Base-by-base conservation (phyloP, 169 alveolate genomes). In the Plasmodium cynomolgi region DNA sequence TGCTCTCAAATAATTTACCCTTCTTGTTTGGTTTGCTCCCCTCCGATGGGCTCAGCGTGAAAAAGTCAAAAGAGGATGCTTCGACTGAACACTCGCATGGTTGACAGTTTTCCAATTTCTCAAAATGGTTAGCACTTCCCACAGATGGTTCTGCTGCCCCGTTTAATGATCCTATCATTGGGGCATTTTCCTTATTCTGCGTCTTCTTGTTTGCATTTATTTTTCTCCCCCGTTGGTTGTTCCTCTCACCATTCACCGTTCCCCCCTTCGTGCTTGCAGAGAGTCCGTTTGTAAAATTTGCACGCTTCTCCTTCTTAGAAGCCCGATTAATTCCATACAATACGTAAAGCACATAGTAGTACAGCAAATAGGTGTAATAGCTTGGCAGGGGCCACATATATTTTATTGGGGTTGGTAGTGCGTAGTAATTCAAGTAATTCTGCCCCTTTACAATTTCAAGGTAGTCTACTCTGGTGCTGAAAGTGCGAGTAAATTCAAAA, bases 391-490 rank as follows among this genome's bases (percentile, higher is more conserved):
- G 95, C 95, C 95, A 91, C 44, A 91, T 77, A 72, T 91, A 54
- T 81, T 91, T 81, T 47, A 91, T 91, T 17, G 92, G 92, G 9
- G 82, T 34, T 3, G 95, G 95, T 13, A 91, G 58, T 39, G 95
- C 82, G 77, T 73, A 91, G 79, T 91, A 81, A 54, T 20, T 44
- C 9, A n/a, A 44, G 54, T 44, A 81, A 8, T 91, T 72, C n/a
- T 81, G 0, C 20, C 75, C 81, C 44, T 74, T 91, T 29, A 91
- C 81, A 54, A 91, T 26, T 72, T 82, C 82, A 50, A 91, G 13
- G 37, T 91, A 34, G 13, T 91, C 95, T 33, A 91, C 75, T 8
- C 75, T 71, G 29, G 34, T 44, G 17, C 58, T 34, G 62, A 44
- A 82, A 0, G 58, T 34, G 34, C 37, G 71, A 6, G 81, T 72